A percentile compares a stretch with the other conserved stretches of the same genome.
Evolutionary conservation across 2,329 filamentous ascomycete species (phyloP).

Genomic region (Ascocoryne sarcoides): DNA sequence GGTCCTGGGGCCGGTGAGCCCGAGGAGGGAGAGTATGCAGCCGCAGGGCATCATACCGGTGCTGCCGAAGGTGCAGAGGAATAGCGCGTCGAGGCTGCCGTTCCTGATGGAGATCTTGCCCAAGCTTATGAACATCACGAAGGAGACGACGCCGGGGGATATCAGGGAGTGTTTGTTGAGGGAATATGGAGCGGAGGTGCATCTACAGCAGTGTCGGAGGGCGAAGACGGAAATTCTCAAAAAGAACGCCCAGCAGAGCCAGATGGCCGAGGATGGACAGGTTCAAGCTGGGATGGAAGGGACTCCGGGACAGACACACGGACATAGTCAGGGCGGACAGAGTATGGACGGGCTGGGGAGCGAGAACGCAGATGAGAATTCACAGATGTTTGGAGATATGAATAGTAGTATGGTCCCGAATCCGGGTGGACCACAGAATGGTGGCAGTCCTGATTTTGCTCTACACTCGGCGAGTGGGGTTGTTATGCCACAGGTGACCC

Average conservation of each 20-base stretch:
- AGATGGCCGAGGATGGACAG: constrained; percentile 4
- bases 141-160: constrained; percentile 50
- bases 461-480: constrained; percentile 23
- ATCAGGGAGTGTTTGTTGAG: constrained; percentile 47
- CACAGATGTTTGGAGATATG: constrained; percentile 14
- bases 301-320: not conserved
- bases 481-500: constrained; percentile 20
- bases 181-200: constrained; percentile 27
- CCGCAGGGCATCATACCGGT: constrained; percentile 16
- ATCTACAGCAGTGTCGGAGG: constrained; percentile 27
- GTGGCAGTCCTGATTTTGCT: constrained; percentile 7
- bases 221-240: constrained; percentile 29
- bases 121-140: constrained; percentile 47
- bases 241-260: constrained; percentile 12
- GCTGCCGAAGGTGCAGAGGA: constrained; percentile 27
- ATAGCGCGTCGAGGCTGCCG: constrained; percentile 31
- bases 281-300: not conserved
- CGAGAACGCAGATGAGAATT: constrained; percentile 13
- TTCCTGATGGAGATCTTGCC: constrained; percentile 54
- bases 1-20: constrained; percentile 18
- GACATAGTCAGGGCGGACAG: constrained; percentile 1
- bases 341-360: constrained; percentile 18
- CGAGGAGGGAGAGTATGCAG: not conserved
- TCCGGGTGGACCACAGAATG: not conserved
- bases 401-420: constrained; percentile 11